Conservation (phyloP, 1,284 basidiomycete genomes). For the Phaffia rhodozyma region DNA sequence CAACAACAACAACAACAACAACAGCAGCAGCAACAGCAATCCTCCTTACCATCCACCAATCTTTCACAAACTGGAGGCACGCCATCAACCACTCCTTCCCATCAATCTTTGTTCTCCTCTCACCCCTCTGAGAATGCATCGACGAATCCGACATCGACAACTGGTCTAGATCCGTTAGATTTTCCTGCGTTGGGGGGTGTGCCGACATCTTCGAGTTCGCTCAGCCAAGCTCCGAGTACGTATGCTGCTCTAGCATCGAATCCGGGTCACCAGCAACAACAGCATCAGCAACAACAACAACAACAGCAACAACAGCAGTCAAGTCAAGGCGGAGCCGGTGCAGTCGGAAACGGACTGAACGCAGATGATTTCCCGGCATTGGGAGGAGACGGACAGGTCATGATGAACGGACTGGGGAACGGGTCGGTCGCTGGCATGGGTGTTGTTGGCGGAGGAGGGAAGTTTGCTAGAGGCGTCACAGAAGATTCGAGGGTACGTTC, state of each 20-base stretch:
- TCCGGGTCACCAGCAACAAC: constrained; percentile 1
- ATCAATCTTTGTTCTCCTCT: constrained; percentile 18
- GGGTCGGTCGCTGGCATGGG: constrained; percentile 12
- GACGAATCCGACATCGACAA: not conserved
- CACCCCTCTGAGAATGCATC: constrained; percentile 4
- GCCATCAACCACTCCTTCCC: constrained; percentile 17
- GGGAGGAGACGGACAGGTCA: constrained; percentile 1
- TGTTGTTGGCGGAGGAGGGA: constrained; percentile 9
- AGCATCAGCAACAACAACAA: constrained; percentile 18
- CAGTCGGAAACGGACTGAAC: not conserved
- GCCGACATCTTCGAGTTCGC: not conserved
- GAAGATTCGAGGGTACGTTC: constrained; percentile 13
- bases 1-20: constrained; percentile 3
- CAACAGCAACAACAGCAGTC: constrained; percentile 10
- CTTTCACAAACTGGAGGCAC: not conserved
- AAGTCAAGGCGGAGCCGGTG: not conserved
- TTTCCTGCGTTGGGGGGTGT: constrained; percentile 24
- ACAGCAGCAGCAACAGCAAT: constrained; percentile 10
- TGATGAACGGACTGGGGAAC: constrained; percentile 15
- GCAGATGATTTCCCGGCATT: constrained; percentile 1
- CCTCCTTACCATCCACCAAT: not conserved
- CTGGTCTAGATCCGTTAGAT: constrained; percentile 5
- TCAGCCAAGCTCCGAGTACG: no score
- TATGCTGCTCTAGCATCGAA: no score
- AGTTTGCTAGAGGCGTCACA: constrained; percentile 9